A percentile compares a stretch with the other conserved stretches of the same genome.
Evolutionary conservation across 176 grass and related monocot genomes (phyloP).

Genomic region (Carex myosuroides): DNA sequence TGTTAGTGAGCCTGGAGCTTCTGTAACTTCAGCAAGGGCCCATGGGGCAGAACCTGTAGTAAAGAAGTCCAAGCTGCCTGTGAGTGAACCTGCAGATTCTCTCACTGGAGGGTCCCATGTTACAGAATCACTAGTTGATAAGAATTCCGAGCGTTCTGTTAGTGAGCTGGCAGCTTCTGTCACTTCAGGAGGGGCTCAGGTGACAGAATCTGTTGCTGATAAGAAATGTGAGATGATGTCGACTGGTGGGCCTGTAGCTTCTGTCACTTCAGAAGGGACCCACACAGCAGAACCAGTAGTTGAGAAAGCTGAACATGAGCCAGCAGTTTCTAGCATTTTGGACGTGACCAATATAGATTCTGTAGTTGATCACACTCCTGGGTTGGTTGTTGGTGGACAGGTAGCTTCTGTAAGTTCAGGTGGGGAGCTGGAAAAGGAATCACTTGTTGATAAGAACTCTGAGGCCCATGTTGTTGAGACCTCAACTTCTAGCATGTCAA

Average conservation of each 20-base stretch:
- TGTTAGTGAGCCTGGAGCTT: background rate
- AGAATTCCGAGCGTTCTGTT: background rate
- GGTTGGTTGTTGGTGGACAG: background rate
- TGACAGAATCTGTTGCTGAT: background rate
- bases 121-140: background rate
- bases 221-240: background rate
- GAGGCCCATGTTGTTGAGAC: background rate
- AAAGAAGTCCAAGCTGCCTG: background rate
- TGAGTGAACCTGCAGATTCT: background rate
- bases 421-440: background rate
- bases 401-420: background rate
- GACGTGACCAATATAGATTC: background rate
- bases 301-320: background rate
- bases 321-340: background rate
- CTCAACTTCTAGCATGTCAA: background rate
- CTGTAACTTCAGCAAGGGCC: background rate
- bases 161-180: background rate
- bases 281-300: background rate
- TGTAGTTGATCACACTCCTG: background rate
- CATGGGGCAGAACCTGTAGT: background rate
- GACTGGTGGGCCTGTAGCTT: background rate
- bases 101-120: background rate
- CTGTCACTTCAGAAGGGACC: background rate
- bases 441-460: background rate
- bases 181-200: background rate